Base-by-base conservation (phyloP, 129 eudicot genomes). In the Glebionis coronaria region DNA sequence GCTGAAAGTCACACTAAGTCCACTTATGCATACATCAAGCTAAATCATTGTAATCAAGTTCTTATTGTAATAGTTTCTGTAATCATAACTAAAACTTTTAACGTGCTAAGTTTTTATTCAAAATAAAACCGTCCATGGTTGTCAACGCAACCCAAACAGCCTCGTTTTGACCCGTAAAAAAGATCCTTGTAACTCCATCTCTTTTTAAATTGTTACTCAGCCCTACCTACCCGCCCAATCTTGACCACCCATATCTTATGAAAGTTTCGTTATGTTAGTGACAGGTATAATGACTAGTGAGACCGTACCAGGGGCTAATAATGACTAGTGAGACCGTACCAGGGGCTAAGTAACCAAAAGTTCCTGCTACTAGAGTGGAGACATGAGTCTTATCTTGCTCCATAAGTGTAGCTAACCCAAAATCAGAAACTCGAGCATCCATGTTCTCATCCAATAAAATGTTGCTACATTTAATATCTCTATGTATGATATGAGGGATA, bases 311-410 rank as follows among this genome's bases (percentile, higher is more conserved):
- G 98, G 98, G 72, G 98, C 87, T 71, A 93, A 73, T n/a, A n/a
- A 31, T 31, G 38, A 31, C 6, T 19, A 50, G 54, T 27, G 57
- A 63, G 71, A 57, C 46, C 68, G 31, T 91, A 88, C 97, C 98
- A 6, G 98, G 98, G 72, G 98, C 87, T 71, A 93, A 73, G 82
- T 93, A 93, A 50, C 98, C 98, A 16, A 93, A 93, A 68, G 98
- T 93, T 51, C 98, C 98, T 3, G 98, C 98, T 56, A 88, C 90
- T 65, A 93, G 67, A 0, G 98, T 93, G 28, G 98, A 84, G 7
- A 88, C 98, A 58, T 93, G 98, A 21, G 97, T 83, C 73, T 86
- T 82, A 47, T 88, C 86, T 25, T 91, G 90, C 65, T 79, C 96
- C 97, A 93, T 88, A 67, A 93, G 46, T 4, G 98, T 93, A 31